Base-by-base conservation (phyloP, 208 protist species). In the Sergeia podlipaevii region DNA sequence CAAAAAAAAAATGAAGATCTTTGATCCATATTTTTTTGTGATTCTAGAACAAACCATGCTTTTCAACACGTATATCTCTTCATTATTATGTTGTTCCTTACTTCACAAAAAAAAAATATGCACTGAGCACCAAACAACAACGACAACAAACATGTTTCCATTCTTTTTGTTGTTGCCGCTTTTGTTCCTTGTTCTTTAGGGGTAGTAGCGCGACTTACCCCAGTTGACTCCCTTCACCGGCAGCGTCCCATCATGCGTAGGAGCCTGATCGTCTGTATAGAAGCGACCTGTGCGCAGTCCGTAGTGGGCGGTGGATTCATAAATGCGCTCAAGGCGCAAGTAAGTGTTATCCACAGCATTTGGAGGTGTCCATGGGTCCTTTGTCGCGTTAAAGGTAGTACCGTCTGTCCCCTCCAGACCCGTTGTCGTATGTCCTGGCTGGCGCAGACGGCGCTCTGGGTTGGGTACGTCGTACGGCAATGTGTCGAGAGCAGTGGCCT, bases 261-360 rank as follows among this genome's bases (percentile, higher is more conserved):
- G 85, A 11, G 85, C 85, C 54, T 71, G 44, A 38, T 89, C 85
- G 23, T 84, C 78, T 11, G 67, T 85, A 45, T 86, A 92, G 65
- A 76, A 77, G 11, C 53, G 73, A 4, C 85, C 85, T 1, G 85
- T 92, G 33, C 85, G 85, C 6, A 85, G 68, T 13, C 80, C 67
- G 65, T 92, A 79, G 59, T 92, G 85, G 55, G 69, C 85, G 18
- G 75, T 92, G 26, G 80, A 89, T 54, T 92, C 85, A 43, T 87
- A 92, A 17, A 58, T 72, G 3, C 72, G 80, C 3, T 64, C 70
- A 3, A 87, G 60, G 3, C 85, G 85, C 41, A 92, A 65, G 52
- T 84, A 68, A 7, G 85, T 92, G 52, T 78, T 80, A 49, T 87
- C 80, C 41, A 84, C 69, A 29, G 48, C 67, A 4, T 60, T 68